A percentile compares a stretch with the other conserved stretches of the same genome.
phyloP scores from a whole-genome alignment of 352 stramenopile genomes.

The Blastocystis sp. region DNA sequence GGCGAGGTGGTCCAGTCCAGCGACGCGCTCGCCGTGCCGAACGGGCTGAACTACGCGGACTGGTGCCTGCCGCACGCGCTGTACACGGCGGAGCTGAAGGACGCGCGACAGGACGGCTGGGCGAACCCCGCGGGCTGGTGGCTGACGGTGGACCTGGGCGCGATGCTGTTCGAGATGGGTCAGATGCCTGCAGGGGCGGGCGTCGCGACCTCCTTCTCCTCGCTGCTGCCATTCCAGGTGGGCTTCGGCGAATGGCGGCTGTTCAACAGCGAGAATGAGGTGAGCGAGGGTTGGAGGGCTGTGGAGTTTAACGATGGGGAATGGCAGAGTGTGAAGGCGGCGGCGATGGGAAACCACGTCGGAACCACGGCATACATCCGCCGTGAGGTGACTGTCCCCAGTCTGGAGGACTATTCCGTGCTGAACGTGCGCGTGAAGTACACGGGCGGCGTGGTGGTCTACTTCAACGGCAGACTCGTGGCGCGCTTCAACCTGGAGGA shows the following conservation, averaged over 20 bases:
- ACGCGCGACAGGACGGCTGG: not conserved
- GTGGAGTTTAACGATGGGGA: not conserved
- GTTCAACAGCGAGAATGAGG: not conserved
- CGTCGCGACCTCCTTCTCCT: not conserved
- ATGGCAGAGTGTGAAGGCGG: not conserved
- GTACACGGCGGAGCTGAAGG: slow-evolving; percentile 18
- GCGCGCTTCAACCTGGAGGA: slow-evolving; percentile 25
- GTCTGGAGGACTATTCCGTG: slow-evolving; percentile 17
- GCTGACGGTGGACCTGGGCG: slow-evolving; percentile 23
- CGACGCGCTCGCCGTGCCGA: not conserved
- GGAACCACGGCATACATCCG: not conserved
- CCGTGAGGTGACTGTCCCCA: not conserved
- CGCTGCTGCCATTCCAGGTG: slow-evolving; percentile 32
- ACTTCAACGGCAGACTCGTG: slow-evolving; percentile 32
- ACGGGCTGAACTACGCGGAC: slow-evolving; percentile 18
- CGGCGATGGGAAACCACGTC: not conserved
- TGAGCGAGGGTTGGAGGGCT: not conserved
- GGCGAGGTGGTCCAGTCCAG: not conserved
- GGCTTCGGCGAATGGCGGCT: slow-evolving; percentile 34
- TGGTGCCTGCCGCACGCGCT: slow-evolving; percentile 17
- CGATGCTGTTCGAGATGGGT: slow-evolving; percentile 10
- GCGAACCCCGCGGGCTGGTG: not conserved
- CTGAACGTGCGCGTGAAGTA: slow-evolving; percentile 36
- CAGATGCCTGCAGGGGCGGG: not conserved
- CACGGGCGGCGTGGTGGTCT: slow-evolving; percentile 26